Percentiles rank a stretch among this genome's conserved stretches.
phyloP scores from a whole-genome alignment of 2,329 filamentous ascomycete species.

The Gaeumannomyces sp. region DNA sequence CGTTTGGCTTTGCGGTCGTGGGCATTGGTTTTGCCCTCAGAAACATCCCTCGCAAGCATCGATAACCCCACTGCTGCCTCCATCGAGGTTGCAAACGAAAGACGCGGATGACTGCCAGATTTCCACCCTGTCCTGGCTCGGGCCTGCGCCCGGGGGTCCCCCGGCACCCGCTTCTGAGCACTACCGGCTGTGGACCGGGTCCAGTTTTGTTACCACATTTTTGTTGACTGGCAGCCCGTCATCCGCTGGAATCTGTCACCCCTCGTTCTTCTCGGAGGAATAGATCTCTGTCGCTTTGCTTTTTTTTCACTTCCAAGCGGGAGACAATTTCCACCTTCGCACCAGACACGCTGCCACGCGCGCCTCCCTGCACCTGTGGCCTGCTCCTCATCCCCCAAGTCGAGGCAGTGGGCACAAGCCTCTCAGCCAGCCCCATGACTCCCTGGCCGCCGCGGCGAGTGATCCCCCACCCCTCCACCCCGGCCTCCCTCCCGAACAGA shows the following conservation, averaged over 20 bases:
- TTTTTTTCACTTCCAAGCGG: not conserved
- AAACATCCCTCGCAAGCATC: not conserved
- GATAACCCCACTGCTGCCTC: too few species aligned
- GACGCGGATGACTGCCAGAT: not conserved
- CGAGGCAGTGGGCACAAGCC: not conserved
- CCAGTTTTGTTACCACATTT: not conserved
- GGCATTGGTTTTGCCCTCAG: not conserved
- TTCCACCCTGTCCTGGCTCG: not conserved
- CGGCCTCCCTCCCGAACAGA: constrained; percentile 1
- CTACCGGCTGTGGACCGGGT: not conserved
- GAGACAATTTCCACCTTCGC: not conserved
- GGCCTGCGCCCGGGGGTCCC: too few species aligned
- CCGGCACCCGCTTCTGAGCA: not conserved
- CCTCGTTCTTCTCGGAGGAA: not conserved
- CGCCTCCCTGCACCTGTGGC: not conserved
- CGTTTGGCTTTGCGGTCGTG: not conserved
- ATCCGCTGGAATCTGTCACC: not conserved
- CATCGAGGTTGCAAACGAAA: not conserved
- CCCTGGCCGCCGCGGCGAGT: not conserved
- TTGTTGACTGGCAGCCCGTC: not conserved
- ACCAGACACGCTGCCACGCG: not conserved
- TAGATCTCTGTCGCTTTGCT: not conserved
- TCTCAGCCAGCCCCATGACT: not conserved
- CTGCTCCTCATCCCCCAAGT: too few species aligned
- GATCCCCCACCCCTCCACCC: not conserved